Evolutionary conservation across 1,284 basidiomycete genomes (phyloP), one percentile per base, ranked within the genome.

Genomic region (Cutaneotrichosporon cutaneum): DNA sequence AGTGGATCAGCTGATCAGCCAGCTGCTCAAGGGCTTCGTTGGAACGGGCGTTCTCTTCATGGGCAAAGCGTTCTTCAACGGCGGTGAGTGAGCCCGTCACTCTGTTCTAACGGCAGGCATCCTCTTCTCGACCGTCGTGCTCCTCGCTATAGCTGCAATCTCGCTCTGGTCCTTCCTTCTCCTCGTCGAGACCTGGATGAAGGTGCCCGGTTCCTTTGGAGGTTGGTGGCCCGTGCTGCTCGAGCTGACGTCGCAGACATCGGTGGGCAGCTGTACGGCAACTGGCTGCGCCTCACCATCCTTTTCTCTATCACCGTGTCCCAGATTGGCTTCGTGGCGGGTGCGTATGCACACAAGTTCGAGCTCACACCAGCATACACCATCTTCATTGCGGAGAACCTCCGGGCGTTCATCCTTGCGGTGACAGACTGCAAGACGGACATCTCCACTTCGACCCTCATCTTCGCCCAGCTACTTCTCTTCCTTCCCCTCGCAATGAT

Each of bases 1-100:
- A 56, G 36, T 30, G 6, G 13, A 7, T 13, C 9, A 14, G 53
- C 64, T 54, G 44, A 59, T 30, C 35, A 45, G 47, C 24, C 65
- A 93, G 92, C 80, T 96, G 60, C 81, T 96, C 64, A 98, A 99
- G 80, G 89, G 92, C 0, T 99, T 99, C 73, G 88, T 99, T 56
- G 95, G 95, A 22, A 99, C 95, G 10, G 95, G 95, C 35, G 88
- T 99, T 13, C 80, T 99, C 27, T 99, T 99, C 82, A 85, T 99
- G 56, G 96, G 93, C 62, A 97, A 94, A 82, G 95, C 89, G 85
- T 98, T 99, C 82, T 88, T 87, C 82, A 99, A 99, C 70, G 95
- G 95, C 63, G 94, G 73, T 72, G 52, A 56, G 65, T 60, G 10
- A 11, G 7, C 4, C 30, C 16, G 1, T 24, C 7, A 2, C 14